A percentile compares a stretch with the other conserved stretches of the same genome.
phyloP scores from a whole-genome alignment of 441 rosid genomes.

The Codiaeum variegatum region DNA sequence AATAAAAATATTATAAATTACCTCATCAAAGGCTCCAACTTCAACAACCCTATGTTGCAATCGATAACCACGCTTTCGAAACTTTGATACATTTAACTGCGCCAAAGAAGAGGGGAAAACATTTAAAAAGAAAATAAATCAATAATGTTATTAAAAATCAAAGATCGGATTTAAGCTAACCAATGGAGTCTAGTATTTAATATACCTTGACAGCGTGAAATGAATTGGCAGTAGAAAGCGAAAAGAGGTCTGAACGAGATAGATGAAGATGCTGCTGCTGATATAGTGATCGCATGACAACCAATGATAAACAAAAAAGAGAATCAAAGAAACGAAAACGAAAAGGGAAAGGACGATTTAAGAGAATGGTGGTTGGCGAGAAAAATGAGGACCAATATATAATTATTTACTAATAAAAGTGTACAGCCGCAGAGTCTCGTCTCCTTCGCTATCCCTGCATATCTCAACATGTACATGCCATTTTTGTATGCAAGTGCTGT shows the following conservation, averaged over 20 bases:
- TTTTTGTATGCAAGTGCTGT: too few relatives aligned
- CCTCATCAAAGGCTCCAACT: conserved; percentile 56
- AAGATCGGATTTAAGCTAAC: not conserved
- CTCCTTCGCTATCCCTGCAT: too few relatives aligned
- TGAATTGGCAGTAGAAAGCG: conserved; percentile 19
- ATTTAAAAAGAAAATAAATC: too few relatives aligned
- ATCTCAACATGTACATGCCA: too few relatives aligned
- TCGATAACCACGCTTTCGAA: conserved; percentile 24
- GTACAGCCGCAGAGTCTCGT: too few relatives aligned
- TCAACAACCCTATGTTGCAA: conserved; percentile 25
- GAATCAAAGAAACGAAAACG: not conserved
- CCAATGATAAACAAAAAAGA: not conserved
- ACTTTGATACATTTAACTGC: conserved; percentile 38
- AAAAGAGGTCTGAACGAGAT: conserved; percentile 19
- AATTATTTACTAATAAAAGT: too few relatives aligned
- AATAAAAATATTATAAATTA: conserved; percentile 18
- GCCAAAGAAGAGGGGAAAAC: not conserved
- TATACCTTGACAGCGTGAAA: conserved; percentile 18
- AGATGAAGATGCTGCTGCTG: conserved; percentile 2
- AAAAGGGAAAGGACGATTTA: not conserved
- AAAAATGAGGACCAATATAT: too few relatives aligned
- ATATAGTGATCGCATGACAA: conserved; percentile 35
- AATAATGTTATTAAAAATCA: not conserved
- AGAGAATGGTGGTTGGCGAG: not conserved
- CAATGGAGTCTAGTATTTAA: not conserved